phyloP scores from a whole-genome alignment of 1,284 basidiomycete species.

The Cryptococcus sp. region DNA sequence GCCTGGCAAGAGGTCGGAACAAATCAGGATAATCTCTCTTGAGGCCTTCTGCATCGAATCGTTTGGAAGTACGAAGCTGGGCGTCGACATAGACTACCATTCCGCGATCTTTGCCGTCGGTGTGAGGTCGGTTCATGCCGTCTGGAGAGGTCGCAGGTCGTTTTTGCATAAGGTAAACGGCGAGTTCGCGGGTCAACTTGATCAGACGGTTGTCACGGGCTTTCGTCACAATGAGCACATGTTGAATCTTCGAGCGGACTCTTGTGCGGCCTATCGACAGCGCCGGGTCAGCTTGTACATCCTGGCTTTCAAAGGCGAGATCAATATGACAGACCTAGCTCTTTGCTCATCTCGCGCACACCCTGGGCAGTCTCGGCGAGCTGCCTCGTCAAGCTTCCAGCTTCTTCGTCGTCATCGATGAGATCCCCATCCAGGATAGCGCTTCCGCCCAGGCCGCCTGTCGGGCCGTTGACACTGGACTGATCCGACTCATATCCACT shows the following conservation, averaged over 20 bases:
- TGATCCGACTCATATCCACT: conserved; percentile 45
- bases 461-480: conserved; percentile 17
- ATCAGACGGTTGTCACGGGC: conserved; percentile 96
- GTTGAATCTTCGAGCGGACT: conserved; percentile 88
- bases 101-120: conserved; percentile 24
- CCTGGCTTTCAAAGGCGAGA: conserved; percentile 11
- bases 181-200: conserved; percentile 89
- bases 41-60: conserved; percentile 92
- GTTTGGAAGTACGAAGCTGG: conserved; percentile 85
- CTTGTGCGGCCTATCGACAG: conserved; percentile 73
- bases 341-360: conserved; percentile 98
- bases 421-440: conserved; percentile 25
- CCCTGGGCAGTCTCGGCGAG: conserved; percentile 96
- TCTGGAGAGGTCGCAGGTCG: conserved; percentile 37
- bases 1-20: conserved; percentile 72
- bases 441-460: conserved; percentile 15
- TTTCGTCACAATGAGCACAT: conserved; percentile 94
- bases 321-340: conserved; percentile 79
- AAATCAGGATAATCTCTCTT: conserved; percentile 82
- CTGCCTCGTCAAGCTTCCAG: conserved; percentile 79
- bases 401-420: conserved; percentile 59
- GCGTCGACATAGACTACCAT: conserved; percentile 78
- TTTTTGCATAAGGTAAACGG: conserved; percentile 89
- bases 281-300: neutral
- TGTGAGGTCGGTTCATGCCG: conserved; percentile 3